These are phyloP conservation scores for Podosphaera fusca DNA, from an alignment of 2,329 filamentous ascomycete genomes.

Conservation along the genomic window DNA sequence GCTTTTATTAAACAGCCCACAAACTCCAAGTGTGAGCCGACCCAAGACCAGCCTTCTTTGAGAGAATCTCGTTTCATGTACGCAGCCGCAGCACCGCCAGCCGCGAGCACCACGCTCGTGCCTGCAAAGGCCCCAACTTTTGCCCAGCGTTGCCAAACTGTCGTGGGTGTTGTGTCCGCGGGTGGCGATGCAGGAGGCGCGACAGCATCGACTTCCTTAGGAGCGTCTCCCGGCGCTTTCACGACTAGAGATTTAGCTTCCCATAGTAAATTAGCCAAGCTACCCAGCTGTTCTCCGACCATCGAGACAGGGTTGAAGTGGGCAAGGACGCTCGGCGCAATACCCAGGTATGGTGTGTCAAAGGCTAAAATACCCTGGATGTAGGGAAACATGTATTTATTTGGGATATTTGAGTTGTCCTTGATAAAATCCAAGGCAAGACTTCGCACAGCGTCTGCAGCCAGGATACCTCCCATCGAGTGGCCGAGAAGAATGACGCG, in stretches of 20 bases:
- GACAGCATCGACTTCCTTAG: constrained; percentile 8
- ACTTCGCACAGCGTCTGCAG: constrained; percentile 63
- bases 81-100: constrained; percentile 60
- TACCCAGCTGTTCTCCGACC: constrained; percentile 42
- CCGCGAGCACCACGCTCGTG: constrained; percentile 59
- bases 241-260: constrained; percentile 19
- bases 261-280: constrained; percentile 46
- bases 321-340: constrained; percentile 61
- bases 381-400: constrained; percentile 51
- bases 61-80: constrained; percentile 72
- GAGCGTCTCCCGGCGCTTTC: constrained; percentile 9
- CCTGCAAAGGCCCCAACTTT: constrained; percentile 71
- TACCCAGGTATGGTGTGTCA: constrained; percentile 78
- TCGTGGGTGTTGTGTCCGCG: constrained; percentile 20
- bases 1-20: constrained; percentile 71
- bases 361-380: constrained; percentile 79
- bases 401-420: constrained; percentile 4
- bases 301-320: constrained; percentile 55
- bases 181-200: constrained; percentile 18
- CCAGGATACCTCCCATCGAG: constrained; percentile 85
- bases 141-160: constrained; percentile 56
- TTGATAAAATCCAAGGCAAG: constrained; percentile 22
- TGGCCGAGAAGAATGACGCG: constrained; percentile 66
- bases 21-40: constrained; percentile 76
- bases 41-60: constrained; percentile 55